phyloP scores from a whole-genome alignment of 345 rosid genomes.

The Syzygium aromaticum region DNA sequence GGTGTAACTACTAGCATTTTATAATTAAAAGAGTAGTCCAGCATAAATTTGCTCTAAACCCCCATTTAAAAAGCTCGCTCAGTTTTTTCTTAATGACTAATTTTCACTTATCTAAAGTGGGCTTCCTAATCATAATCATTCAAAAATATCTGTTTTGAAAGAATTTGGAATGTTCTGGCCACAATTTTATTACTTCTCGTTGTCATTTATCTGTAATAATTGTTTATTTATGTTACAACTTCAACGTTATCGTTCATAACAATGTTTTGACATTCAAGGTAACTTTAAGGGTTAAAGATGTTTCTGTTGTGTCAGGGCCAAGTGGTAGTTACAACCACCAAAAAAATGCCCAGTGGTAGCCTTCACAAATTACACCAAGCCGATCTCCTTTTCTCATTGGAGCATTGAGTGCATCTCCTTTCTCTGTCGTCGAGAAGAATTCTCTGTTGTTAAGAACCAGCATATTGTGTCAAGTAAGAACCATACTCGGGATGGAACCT shows the following conservation, averaged over 20 bases:
- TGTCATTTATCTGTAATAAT: not conserved
- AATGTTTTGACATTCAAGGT: not conserved
- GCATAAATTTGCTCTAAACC: not conserved
- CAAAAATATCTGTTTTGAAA: not conserved
- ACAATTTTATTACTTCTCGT: not conserved
- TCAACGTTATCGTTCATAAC: not conserved
- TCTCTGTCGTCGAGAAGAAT: not conserved
- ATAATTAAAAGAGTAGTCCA: not conserved
- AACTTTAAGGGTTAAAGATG: not conserved
- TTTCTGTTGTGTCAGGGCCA: not conserved
- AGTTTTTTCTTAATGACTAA: not conserved
- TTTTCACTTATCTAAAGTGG: not conserved
- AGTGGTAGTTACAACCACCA: not conserved
- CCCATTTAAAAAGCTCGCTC: not conserved
- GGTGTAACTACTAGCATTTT: not conserved
- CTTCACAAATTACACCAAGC: not conserved
- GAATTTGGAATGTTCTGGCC: not conserved
- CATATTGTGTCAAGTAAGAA: not conserved
- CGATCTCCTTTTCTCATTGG: not conserved
- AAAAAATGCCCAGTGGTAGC: not conserved
- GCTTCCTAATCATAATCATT: not conserved
- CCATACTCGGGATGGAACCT: not conserved
- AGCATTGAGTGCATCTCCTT: not conserved
- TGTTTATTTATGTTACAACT: not conserved
- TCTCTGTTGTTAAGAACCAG: not conserved